These are phyloP conservation scores for Fusarium coicis DNA, from an alignment of 2,329 filamentous ascomycete genomes.

Conservation along the genomic window DNA sequence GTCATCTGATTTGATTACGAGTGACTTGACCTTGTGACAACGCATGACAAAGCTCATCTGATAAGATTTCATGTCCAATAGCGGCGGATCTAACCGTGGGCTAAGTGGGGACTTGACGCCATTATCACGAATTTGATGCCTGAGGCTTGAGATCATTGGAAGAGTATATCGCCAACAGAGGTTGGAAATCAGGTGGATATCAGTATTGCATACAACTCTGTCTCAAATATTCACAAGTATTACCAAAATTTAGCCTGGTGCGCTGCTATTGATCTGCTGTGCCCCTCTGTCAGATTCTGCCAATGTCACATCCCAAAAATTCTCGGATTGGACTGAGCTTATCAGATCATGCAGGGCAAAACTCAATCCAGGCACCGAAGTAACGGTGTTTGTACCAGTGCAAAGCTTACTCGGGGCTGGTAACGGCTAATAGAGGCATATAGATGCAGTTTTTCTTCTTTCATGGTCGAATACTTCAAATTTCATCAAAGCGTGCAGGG, in stretches of 20 bases:
- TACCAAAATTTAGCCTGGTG: accelerated
- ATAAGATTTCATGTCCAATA: constrained; percentile 42
- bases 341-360: background rate
- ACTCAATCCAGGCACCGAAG: background rate
- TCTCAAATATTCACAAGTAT: accelerated
- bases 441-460: accelerated
- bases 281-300: background rate
- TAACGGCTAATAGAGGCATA: accelerated
- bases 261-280: background rate
- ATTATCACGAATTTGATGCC: background rate
- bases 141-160: accelerated
- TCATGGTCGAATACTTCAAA: background rate
- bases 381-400: background rate
- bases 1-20: constrained; percentile 15
- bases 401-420: background rate
- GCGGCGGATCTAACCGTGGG: constrained; percentile 39
- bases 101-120: constrained; percentile 21
- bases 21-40: constrained; percentile 28
- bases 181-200: background rate
- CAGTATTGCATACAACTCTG: accelerated
- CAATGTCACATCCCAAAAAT: accelerated
- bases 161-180: background rate
- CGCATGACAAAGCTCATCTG: constrained; percentile 34
- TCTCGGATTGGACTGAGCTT: background rate
- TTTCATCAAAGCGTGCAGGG: accelerated